Conservation (phyloP, 768 basidiomycete genomes). For the Hericium alpestre region DNA sequence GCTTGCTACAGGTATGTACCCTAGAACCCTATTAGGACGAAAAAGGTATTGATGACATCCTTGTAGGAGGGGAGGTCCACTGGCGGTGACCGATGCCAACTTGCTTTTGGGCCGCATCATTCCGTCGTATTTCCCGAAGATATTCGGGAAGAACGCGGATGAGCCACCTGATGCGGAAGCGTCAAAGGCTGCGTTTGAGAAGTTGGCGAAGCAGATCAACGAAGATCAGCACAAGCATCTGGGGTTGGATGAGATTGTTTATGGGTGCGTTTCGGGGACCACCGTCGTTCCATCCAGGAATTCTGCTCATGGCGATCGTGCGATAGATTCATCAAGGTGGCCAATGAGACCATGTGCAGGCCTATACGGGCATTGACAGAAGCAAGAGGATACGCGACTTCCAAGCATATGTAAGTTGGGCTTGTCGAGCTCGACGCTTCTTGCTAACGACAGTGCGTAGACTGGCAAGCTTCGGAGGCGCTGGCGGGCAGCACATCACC, state of each 20-base stretch:
- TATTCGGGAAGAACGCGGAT: slow-evolving; percentile 83
- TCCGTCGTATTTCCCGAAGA: slow-evolving; percentile 89
- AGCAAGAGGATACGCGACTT: slow-evolving; percentile 75
- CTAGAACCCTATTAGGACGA: neutral
- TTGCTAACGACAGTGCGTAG: slow-evolving; percentile 25
- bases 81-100: slow-evolving; percentile 92
- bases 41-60: neutral
- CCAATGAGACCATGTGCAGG: slow-evolving; percentile 93
- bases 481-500: slow-evolving; percentile 86
- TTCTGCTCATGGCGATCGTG: neutral
- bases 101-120: slow-evolving; percentile 80
- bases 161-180: slow-evolving; percentile 75
- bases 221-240: slow-evolving; percentile 42
- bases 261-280: slow-evolving; percentile 46
- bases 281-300: neutral
- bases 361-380: slow-evolving; percentile 89
- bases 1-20: slow-evolving; percentile 68
- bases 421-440: neutral
- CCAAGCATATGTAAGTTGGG: slow-evolving; percentile 49
- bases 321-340: slow-evolving; percentile 85
- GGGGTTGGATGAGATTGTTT: slow-evolving; percentile 75
- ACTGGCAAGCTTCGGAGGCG: slow-evolving; percentile 80
- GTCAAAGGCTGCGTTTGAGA: slow-evolving; percentile 55
- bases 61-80: slow-evolving; percentile 74
- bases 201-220: slow-evolving; percentile 63